Conservation (phyloP, 208 protist species). For the Acanthamoeba culbertsoni region DNA sequence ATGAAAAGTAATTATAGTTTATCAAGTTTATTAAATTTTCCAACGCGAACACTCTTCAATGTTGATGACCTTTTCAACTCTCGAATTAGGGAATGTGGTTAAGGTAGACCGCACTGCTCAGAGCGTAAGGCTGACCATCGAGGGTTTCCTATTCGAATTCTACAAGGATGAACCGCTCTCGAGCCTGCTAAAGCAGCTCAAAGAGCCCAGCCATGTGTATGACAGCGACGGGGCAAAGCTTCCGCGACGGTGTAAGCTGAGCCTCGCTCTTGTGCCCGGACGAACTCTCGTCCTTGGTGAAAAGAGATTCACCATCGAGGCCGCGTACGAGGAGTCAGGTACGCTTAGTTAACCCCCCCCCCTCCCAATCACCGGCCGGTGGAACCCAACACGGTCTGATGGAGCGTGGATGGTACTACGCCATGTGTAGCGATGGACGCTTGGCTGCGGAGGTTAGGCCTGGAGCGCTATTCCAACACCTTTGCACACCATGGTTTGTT, state of each 20-base stretch:
- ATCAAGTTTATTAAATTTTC: too few relatives aligned
- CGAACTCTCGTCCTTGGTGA: neutral
- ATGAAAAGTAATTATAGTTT: too few relatives aligned
- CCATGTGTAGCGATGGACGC: slow-evolving; percentile 1
- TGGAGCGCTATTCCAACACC: neutral
- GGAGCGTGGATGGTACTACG: too few relatives aligned
- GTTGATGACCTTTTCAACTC: neutral
- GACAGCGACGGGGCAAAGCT: neutral
- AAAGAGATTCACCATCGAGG: neutral
- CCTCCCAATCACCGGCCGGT: too few relatives aligned
- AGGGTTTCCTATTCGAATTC: neutral
- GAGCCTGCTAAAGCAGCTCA: neutral
- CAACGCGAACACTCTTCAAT: neutral
- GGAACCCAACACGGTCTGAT: too few relatives aligned
- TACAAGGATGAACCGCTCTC: neutral
- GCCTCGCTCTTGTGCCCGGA: neutral
- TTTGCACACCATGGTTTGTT: neutral
- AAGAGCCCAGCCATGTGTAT: neutral
- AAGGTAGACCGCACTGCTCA: neutral
- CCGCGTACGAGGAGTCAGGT: neutral
- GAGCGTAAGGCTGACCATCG: neutral
- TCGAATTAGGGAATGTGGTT: neutral
- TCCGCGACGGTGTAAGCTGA: neutral
- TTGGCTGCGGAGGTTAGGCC: neutral
- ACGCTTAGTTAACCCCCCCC: too few relatives aligned